These are phyloP conservation scores for Chloroidium sp. DNA, from an alignment of 163 green algal genomes.

Conservation along the genomic window DNA sequence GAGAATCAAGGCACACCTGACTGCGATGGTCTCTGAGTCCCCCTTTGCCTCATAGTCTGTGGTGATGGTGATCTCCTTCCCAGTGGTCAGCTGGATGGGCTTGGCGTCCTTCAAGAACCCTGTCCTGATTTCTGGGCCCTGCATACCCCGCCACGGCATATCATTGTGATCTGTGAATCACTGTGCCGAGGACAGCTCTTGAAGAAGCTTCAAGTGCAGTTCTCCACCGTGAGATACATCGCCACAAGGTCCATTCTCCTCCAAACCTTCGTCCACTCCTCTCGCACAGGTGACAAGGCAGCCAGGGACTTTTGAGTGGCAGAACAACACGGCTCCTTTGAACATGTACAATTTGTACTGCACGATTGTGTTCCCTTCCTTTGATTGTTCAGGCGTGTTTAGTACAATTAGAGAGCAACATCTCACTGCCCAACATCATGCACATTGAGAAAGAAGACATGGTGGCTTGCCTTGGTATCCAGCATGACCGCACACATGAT, in stretches of 20 bases:
- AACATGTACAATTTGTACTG: too few species aligned
- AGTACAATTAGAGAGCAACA: neutral
- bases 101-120: slow-evolving; percentile 59
- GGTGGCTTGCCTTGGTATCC: slow-evolving; percentile 73
- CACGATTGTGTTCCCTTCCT: too few species aligned
- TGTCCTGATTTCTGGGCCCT: slow-evolving; percentile 47
- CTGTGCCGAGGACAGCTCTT: too few species aligned
- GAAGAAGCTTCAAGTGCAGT: neutral
- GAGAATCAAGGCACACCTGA: slow-evolving; percentile 42
- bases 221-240: neutral
- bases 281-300: too few species aligned
- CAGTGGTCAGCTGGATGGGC: slow-evolving; percentile 44
- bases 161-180: too few species aligned
- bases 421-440: neutral
- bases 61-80: slow-evolving; percentile 86
- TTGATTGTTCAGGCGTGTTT: neutral
- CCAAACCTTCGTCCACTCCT: too few species aligned
- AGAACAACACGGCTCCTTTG: too few species aligned
- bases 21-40: slow-evolving; percentile 70
- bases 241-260: too few species aligned
- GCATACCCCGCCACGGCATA: neutral
- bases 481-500: slow-evolving; percentile 98
- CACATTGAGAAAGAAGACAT: neutral
- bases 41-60: slow-evolving; percentile 85
- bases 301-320: too few species aligned